A percentile compares a stretch with the other conserved stretches of the same genome.
Evolutionary conservation across 768 basidiomycete species (phyloP).

Genomic region (Leccinum sublutescens): DNA sequence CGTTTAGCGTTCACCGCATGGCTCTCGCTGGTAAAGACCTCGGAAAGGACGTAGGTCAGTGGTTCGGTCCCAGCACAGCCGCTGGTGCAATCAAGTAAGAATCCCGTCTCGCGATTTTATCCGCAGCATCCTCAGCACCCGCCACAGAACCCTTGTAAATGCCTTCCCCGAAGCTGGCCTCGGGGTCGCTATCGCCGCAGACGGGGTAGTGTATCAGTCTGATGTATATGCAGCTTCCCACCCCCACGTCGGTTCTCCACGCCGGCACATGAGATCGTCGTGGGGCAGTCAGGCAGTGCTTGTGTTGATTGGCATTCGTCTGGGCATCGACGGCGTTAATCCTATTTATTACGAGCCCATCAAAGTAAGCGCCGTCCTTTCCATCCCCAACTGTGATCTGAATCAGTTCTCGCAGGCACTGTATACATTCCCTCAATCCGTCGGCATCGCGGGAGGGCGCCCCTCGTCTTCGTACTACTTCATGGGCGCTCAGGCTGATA

Average conservation of each 20-base stretch:
- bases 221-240: constrained; percentile 83
- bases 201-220: constrained; percentile 78
- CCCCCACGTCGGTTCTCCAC: constrained; percentile 29
- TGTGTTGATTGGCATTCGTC: constrained; percentile 78
- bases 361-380: constrained; percentile 46
- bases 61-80: constrained; percentile 98
- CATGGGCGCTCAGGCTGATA: constrained; percentile 87
- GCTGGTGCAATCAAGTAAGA: constrained; percentile 90
- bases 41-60: constrained; percentile 93
- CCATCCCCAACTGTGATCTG: not conserved
- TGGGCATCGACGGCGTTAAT: constrained; percentile 93
- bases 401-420: constrained; percentile 50
- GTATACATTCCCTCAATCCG: constrained; percentile 92
- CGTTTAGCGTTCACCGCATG: constrained; percentile 96
- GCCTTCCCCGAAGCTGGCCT: constrained; percentile 78
- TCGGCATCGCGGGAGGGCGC: constrained; percentile 95
- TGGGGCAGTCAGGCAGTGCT: constrained; percentile 90
- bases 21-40: constrained; percentile 92
- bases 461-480: constrained; percentile 99
- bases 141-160: constrained; percentile 65
- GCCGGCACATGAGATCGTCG: constrained; percentile 28
- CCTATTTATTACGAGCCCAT: constrained; percentile 90
- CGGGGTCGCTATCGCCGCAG: constrained; percentile 78
- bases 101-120: not conserved
- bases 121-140: constrained; percentile 4